Evolutionary conservation across 2,329 filamentous ascomycete species (phyloP), one percentile per base, ranked within the genome.

Genomic region (Beauveria australis): DNA sequence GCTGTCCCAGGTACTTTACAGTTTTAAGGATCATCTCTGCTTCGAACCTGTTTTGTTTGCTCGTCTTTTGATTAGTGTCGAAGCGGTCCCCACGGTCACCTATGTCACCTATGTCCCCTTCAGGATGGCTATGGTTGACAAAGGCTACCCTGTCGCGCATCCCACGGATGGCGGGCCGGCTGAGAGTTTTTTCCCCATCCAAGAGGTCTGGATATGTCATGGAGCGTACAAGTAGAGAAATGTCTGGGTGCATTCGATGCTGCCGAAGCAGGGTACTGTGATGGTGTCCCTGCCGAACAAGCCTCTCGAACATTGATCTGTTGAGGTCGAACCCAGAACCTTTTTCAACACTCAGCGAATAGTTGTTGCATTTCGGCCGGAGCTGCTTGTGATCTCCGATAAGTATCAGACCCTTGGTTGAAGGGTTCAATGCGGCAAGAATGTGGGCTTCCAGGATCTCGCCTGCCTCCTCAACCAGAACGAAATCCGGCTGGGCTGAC

Each of bases 361-460:
- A 89, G 57, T 81, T 85, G 41, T 80, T 82, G 59, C 83, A 76
- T 65, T 90, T 89, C 0, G 88, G 89, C 0, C 87, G 81, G 0
- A 91, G 78, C 63, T 91, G 89, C 60, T 87, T 81, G 68, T 91
- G 88, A 59, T 91, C 89, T 0, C 89, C 89, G 12, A 91, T 91
- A 2, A 89, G 70, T 0, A 91, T 79, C 1, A 90, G 68, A 44
- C 91, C 86, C 62, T 88, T 80, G 0, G 82, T 82, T 0, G 78
- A 71, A 0, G 79, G 69, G 0, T 77, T 75, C 60, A 91, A 66
- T 0, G 88, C 81, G 0, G 87, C 81, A 0, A 91, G 70, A 22
- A 73, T 44, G 64, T 91, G 88, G 1, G 79, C 78, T 68, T 91
- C 88, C 0, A 90, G 74, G 3, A 91, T 88, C 64, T 91, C 88